Evolutionary conservation across 31 red algal species (phyloP).

Genomic region (Pterothamnion heteromorphum): DNA sequence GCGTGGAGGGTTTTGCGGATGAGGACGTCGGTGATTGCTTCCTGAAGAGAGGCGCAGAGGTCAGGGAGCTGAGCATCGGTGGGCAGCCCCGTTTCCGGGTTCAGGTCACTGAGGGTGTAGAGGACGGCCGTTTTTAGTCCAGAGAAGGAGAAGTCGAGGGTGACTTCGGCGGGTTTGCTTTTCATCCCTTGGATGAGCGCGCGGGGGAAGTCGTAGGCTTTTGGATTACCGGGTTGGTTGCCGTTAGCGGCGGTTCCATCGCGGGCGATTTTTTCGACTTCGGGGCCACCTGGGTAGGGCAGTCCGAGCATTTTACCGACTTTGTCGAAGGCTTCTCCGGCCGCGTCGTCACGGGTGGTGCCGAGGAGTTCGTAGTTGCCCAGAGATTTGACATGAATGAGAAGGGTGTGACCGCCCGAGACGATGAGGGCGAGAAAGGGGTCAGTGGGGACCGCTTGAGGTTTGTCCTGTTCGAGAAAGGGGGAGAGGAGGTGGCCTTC

Average conservation of each 20-base stretch:
- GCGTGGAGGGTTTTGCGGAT: slow-evolving; percentile 29
- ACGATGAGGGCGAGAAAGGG: slow-evolving; percentile 56
- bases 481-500: slow-evolving; percentile 27
- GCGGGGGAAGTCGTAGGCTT: slow-evolving; percentile 53
- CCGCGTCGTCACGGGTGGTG: slow-evolving; percentile 66
- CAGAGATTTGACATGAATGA: slow-evolving; percentile 41
- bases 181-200: background rate
- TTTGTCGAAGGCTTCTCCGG: slow-evolving; percentile 87
- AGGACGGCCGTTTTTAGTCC: slow-evolving; percentile 75
- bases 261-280: slow-evolving; percentile 57
- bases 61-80: slow-evolving; percentile 1
- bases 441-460: background rate
- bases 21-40: slow-evolving; percentile 51
- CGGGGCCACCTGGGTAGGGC: slow-evolving; percentile 62
- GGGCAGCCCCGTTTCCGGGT: background rate
- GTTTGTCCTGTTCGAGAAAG: background rate
- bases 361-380: slow-evolving; percentile 65
- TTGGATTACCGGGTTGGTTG: background rate
- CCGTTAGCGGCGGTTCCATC: too few relatives aligned
- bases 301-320: slow-evolving; percentile 57
- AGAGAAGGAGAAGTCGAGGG: slow-evolving; percentile 66
- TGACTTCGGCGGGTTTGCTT: slow-evolving; percentile 19
- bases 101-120: background rate
- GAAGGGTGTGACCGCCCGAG: slow-evolving; percentile 64
- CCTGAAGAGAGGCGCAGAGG: slow-evolving; percentile 66